Evolutionary conservation across 2,329 filamentous ascomycete species (phyloP).

Genomic region (Aspergillus brunneoviolaceus): DNA sequence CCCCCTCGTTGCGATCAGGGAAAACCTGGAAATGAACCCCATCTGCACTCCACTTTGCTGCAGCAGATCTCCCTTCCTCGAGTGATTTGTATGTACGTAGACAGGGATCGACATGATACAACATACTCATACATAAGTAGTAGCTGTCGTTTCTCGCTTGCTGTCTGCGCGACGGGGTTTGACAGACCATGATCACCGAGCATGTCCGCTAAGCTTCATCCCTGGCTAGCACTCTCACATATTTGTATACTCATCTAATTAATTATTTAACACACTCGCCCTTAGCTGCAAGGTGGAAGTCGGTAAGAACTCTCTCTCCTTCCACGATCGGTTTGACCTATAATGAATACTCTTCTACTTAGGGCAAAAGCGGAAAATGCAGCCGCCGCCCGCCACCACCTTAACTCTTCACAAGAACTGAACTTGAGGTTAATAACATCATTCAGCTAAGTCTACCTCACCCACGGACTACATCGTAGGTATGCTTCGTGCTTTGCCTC

Average conservation of each 20-base stretch:
- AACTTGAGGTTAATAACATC: no score
- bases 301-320: neutral
- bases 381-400: neutral
- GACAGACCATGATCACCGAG: slow-evolving; percentile 1
- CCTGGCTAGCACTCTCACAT: neutral
- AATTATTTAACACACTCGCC: neutral
- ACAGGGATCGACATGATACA: neutral
- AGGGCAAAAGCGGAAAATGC: neutral
- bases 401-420: no score
- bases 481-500: no score
- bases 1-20: neutral
- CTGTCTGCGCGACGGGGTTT: neutral
- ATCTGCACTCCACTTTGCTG: slow-evolving; percentile 13
- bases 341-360: neutral
- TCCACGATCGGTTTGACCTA: neutral
- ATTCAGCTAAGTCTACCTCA: no score
- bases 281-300: slow-evolving; percentile 4
- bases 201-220: slow-evolving; percentile 1
- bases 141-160: neutral
- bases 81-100: neutral
- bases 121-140: neutral
- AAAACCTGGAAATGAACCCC: slow-evolving; percentile 10
- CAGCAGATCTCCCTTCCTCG: slow-evolving; percentile 11
- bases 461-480: no score
- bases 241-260: neutral